These are phyloP conservation scores for Pecoramyces ruminantium DNA, from an alignment of 192 early-diverging fungal genomes.

Conservation along the genomic window DNA sequence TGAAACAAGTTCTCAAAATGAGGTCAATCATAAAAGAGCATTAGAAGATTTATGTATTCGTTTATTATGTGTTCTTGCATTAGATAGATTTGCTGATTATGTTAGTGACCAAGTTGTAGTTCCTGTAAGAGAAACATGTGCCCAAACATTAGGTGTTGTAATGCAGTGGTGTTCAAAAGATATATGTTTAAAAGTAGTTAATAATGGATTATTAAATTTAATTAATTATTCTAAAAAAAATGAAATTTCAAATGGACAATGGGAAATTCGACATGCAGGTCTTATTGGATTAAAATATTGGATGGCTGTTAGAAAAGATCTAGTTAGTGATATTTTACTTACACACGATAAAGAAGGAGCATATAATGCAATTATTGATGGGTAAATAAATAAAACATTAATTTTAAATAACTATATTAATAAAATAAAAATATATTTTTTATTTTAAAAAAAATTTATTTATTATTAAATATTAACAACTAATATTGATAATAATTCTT, in stretches of 20 bases:
- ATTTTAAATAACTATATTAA: too few species aligned
- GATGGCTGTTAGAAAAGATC: conserved; percentile 75
- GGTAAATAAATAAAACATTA: conserved; percentile 61
- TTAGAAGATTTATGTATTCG: conserved; percentile 77
- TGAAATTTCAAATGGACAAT: conserved; percentile 24
- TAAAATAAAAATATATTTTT: too few species aligned
- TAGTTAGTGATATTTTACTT: conserved; percentile 55
- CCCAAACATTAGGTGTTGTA: conserved; percentile 54
- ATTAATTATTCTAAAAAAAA: conserved; percentile 9
- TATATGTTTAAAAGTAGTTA: conserved; percentile 34
- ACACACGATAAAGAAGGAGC: conserved; percentile 16
- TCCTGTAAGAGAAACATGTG: conserved; percentile 90
- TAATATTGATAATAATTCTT: too few species aligned
- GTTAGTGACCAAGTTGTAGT: conserved; percentile 85
- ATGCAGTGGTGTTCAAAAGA: conserved; percentile 28
- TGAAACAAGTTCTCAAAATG: conserved; percentile 32
- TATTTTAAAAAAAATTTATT: too few species aligned
- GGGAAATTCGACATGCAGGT: conserved; percentile 88
- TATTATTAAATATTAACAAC: too few species aligned
- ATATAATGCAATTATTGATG: conserved; percentile 60
- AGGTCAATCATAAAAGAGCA: conserved; percentile 49
- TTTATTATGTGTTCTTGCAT: conserved; percentile 79
- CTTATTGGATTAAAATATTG: conserved; percentile 86
- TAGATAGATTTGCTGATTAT: conserved; percentile 95
- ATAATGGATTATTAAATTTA: conserved; percentile 39